Conservation (phyloP, 2,329 filamentous ascomycete species). For the Aspergillus hortae region DNA sequence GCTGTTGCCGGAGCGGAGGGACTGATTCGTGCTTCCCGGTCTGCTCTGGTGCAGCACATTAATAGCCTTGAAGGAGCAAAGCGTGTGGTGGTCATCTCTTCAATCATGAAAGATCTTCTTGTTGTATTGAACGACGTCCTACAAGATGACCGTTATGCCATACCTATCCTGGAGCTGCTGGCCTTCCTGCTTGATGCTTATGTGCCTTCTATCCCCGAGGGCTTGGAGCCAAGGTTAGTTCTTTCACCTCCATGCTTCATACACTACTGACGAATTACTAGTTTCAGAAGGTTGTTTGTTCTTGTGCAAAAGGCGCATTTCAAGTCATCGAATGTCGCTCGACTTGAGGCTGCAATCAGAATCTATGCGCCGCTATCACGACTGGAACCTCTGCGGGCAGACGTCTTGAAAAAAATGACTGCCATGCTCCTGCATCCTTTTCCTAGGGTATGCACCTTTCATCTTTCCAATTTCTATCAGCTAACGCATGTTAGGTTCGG, state of each 20-base stretch:
- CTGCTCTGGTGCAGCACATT: conserved; percentile 38
- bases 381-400: conserved; percentile 49
- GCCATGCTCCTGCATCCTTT: conserved; percentile 78
- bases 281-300: conserved; percentile 62
- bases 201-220: conserved; percentile 35
- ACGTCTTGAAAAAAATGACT: conserved; percentile 65
- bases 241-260: conserved; percentile 4
- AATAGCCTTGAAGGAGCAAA: conserved; percentile 18
- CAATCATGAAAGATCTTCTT: conserved; percentile 51
- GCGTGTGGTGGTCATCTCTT: conserved; percentile 39
- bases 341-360: conserved; percentile 74
- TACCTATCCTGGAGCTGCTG: conserved; percentile 72
- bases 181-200: conserved; percentile 71
- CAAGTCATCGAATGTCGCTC: conserved; percentile 76
- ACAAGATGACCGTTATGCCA: conserved; percentile 64
- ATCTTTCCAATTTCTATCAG: background rate
- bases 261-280: conserved; percentile 13
- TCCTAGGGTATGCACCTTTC: conserved; percentile 57
- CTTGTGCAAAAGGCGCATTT: conserved; percentile 75
- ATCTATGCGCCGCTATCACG: conserved; percentile 69
- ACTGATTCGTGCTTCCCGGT: conserved; percentile 40
- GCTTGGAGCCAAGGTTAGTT: conserved; percentile 41
- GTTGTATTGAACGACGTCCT: conserved; percentile 53
- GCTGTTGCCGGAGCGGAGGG: conserved; percentile 44
- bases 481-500: conserved; percentile 30